Conservation (phyloP, 345 rosid species). For the Fremontodendron californicum region DNA sequence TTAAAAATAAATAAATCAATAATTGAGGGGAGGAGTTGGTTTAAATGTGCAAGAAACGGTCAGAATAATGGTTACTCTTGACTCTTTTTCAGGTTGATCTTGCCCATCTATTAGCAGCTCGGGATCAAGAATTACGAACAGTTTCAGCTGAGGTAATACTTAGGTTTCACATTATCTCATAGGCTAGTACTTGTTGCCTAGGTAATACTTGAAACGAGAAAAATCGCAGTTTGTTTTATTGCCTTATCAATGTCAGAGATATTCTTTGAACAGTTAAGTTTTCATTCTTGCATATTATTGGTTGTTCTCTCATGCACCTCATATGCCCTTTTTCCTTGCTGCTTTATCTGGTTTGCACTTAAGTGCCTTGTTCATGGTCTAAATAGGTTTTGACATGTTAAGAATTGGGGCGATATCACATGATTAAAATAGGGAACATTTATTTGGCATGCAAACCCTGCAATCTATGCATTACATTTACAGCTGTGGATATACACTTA, state of each 20-base stretch:
- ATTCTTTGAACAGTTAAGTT: not conserved
- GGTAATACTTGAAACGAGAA: conserved; percentile 29
- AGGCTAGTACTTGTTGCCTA: not conserved
- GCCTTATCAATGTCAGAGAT: not conserved
- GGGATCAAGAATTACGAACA: conserved; percentile 87
- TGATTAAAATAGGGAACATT: not conserved
- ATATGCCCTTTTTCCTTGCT: not conserved
- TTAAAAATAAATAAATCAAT: not conserved
- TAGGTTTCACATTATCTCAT: not conserved
- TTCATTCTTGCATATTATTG: not conserved
- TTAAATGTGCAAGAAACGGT: not conserved
- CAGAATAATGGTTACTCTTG: conserved; percentile 4
- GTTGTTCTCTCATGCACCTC: not conserved
- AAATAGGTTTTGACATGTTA: not conserved
- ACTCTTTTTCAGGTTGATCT: conserved; percentile 72
- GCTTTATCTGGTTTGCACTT: not conserved
- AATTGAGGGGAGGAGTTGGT: not conserved
- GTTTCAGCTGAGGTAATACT: conserved; percentile 77
- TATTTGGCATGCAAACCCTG: not conserved
- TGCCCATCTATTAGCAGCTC: conserved; percentile 84
- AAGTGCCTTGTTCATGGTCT: not conserved
- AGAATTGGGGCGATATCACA: not conserved
- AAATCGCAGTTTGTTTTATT: not conserved
- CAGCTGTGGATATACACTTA: not conserved
- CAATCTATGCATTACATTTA: not conserved